Conservation (phyloP, 1,139 yeast genomes). For the Suhomyces choctaworum region DNA sequence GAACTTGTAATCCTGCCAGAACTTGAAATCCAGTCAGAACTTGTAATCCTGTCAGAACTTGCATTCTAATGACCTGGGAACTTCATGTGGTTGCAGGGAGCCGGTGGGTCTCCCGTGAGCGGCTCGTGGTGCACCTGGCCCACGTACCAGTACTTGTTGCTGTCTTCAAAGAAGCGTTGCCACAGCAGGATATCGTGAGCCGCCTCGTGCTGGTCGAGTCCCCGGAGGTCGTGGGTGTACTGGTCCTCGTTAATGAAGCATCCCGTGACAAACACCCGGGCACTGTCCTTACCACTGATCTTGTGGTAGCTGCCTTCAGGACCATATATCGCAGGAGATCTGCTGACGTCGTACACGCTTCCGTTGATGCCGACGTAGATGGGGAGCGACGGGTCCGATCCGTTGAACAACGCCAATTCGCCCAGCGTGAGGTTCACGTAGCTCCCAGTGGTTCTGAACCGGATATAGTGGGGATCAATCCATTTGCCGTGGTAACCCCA, state of each 20-base stretch:
- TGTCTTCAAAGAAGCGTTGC: constrained; percentile 52
- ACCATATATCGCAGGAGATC: constrained; percentile 58
- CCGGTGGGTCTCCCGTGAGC: constrained; percentile 37
- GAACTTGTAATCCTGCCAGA: too few species aligned
- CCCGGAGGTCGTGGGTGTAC: constrained; percentile 69
- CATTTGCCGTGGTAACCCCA: constrained; percentile 60
- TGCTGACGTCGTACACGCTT: constrained; percentile 66
- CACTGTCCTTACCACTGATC: constrained; percentile 69
- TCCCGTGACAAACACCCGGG: constrained; percentile 77
- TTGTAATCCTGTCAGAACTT: too few species aligned
- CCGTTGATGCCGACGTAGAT: constrained; percentile 69
- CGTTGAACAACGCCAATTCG: constrained; percentile 55
- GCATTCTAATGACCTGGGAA: constrained; percentile 34
- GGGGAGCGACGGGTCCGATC: constrained; percentile 51
- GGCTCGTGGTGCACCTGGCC: constrained; percentile 53
- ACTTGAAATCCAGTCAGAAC: too few species aligned
- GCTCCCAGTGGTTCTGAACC: constrained; percentile 23
- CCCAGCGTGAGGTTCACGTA: constrained; percentile 41
- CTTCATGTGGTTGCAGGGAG: constrained; percentile 37
- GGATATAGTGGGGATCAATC: constrained; percentile 46
- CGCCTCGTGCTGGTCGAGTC: constrained; percentile 44
- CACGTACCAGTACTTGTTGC: constrained; percentile 60
- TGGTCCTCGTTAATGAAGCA: constrained; percentile 61
- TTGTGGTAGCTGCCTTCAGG: constrained; percentile 61
- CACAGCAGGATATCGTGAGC: constrained; percentile 40